Conservation (phyloP, 2,329 filamentous ascomycete species). For the Rasamsonia emersonii region DNA sequence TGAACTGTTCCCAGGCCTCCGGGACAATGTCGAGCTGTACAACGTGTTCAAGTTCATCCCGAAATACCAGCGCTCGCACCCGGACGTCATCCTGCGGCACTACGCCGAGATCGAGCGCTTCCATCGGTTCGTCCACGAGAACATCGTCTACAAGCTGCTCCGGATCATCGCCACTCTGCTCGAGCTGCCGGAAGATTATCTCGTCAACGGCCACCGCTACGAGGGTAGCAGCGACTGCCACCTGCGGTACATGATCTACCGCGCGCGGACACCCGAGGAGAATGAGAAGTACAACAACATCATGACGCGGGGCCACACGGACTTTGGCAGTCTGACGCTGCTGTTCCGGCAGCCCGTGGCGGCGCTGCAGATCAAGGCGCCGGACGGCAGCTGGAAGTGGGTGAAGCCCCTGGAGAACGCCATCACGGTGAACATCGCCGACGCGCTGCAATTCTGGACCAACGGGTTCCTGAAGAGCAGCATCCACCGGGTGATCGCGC, state of each 20-base stretch:
- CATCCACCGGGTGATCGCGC: constrained; percentile 39
- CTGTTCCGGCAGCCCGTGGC: constrained; percentile 51
- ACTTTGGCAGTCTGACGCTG: constrained; percentile 48
- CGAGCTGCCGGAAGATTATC: constrained; percentile 49
- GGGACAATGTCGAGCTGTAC: constrained; percentile 52
- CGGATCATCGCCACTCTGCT: constrained; percentile 52
- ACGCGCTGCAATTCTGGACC: constrained; percentile 35
- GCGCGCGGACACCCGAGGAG: constrained; percentile 39
- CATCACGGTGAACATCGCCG: constrained; percentile 45
- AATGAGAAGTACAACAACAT: constrained; percentile 33
- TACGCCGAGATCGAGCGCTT: constrained; percentile 48
- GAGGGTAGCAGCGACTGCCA: constrained; percentile 50
- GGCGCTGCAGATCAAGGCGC: constrained; percentile 45
- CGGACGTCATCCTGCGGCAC: constrained; percentile 41
- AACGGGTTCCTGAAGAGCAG: constrained; percentile 42
- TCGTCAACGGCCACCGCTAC: constrained; percentile 49
- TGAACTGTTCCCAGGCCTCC: constrained; percentile 21
- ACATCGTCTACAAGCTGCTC: constrained; percentile 48
- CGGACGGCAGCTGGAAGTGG: constrained; percentile 41
- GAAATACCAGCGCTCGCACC: constrained; percentile 37
- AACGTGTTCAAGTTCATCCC: constrained; percentile 51
- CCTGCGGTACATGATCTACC: constrained; percentile 53
- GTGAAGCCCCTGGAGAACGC: constrained; percentile 39
- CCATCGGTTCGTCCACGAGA: constrained; percentile 42
- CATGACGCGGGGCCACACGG: constrained; percentile 40